phyloP scores from a whole-genome alignment of 2,329 filamentous ascomycete species.

The Microthyrium microscopicum region DNA sequence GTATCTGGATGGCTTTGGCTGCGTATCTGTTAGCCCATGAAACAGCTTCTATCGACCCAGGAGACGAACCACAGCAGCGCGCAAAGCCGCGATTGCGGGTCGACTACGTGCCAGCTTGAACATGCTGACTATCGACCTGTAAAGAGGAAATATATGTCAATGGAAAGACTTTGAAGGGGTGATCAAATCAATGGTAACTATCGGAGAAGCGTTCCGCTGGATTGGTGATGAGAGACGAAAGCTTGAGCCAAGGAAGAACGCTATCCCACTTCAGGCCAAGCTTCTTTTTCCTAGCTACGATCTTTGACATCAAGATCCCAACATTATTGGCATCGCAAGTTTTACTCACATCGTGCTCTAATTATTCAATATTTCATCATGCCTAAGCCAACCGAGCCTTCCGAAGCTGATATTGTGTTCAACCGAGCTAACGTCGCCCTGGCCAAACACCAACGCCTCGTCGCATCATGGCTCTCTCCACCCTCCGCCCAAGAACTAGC shows the following conservation, averaged over 20 bases:
- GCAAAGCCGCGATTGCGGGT: conserved; percentile 64
- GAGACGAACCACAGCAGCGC: conserved; percentile 31
- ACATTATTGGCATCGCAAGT: not conserved
- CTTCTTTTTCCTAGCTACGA: conserved; percentile 93
- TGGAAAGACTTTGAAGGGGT: conserved; percentile 7
- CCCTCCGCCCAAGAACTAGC: conserved; percentile 22
- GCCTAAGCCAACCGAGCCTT: conserved; percentile 10
- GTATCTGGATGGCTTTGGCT: conserved; percentile 33
- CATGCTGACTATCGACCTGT: conserved; percentile 46
- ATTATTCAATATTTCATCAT: not conserved
- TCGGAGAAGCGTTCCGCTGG: too few relatives aligned
- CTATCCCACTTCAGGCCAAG: conserved; percentile 92
- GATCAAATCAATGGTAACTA: too few relatives aligned
- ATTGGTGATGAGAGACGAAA: too few relatives aligned
- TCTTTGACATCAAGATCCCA: too few relatives aligned
- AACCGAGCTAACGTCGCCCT: conserved; percentile 37
- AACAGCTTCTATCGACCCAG: conserved; percentile 2
- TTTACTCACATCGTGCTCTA: not conserved
- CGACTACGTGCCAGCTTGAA: conserved; percentile 75
- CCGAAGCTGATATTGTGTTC: conserved; percentile 36
- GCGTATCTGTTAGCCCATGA: too few relatives aligned
- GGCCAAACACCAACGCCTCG: conserved; percentile 35
- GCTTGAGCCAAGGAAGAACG: conserved; percentile 47
- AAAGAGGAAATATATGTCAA: conserved; percentile 14
- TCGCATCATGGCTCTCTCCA: conserved; percentile 41